These are phyloP conservation scores for Podospora fimiseda DNA, from an alignment of 495 filamentous ascomycete species.

Conservation along the genomic window DNA sequence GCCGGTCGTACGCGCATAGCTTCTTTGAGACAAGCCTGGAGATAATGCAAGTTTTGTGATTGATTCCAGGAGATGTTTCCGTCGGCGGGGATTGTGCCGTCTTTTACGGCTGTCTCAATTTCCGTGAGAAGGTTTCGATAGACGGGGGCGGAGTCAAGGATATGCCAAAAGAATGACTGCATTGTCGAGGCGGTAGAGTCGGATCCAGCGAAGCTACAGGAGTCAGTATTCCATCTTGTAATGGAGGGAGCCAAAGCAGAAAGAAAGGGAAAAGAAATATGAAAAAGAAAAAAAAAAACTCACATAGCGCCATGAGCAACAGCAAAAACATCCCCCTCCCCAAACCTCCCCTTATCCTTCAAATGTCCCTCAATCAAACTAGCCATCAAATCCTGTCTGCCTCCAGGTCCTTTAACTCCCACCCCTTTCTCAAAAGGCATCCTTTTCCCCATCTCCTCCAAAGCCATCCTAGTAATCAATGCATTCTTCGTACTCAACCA, in stretches of 20 bases:
- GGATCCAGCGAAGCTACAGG: constrained; percentile 49
- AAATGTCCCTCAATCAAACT: constrained; percentile 41
- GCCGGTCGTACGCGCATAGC: constrained; percentile 60
- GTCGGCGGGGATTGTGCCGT: constrained; percentile 32
- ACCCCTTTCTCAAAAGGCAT: constrained; percentile 41
- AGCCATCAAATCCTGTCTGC: constrained; percentile 44
- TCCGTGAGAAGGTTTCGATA: constrained; percentile 40
- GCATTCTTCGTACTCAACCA: constrained; percentile 40
- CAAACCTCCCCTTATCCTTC: constrained; percentile 41
- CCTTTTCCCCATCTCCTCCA: constrained; percentile 42
- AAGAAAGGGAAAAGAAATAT: too few species aligned
- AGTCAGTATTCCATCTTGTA: too few species aligned
- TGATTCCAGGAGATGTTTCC: constrained; percentile 43
- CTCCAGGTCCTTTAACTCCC: constrained; percentile 35
- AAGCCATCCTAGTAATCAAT: constrained; percentile 45
- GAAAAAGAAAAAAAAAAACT: constrained; percentile 16
- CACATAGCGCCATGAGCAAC: constrained; percentile 50
- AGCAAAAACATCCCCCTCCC: constrained; percentile 48
- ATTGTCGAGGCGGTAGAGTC: constrained; percentile 58
- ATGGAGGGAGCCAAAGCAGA: too few species aligned
- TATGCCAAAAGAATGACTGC: constrained; percentile 49
- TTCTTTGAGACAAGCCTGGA: constrained; percentile 63
- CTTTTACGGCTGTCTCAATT: constrained; percentile 35
- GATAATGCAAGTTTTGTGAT: constrained; percentile 47
- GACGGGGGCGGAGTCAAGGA: constrained; percentile 39